phyloP scores from a whole-genome alignment of 2,329 filamentous ascomycete species.

The Sclerotinia minor region DNA sequence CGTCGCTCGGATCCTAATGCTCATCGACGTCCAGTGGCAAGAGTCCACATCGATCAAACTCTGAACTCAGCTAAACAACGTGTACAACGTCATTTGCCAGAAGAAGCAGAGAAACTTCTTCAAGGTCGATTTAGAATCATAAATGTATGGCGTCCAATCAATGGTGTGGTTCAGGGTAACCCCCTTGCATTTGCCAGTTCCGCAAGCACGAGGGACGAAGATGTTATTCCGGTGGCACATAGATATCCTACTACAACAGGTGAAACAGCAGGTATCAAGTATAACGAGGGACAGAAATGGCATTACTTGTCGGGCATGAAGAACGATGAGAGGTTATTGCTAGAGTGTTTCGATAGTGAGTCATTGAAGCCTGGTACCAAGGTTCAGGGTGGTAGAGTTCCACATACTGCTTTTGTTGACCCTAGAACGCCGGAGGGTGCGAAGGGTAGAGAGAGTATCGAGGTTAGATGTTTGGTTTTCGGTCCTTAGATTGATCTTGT shows the following conservation, averaged over 20 bases:
- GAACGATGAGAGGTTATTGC: constrained; percentile 41
- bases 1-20: constrained; percentile 63
- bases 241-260: constrained; percentile 40
- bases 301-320: constrained; percentile 42
- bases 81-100: constrained; percentile 64
- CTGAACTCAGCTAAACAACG: constrained; percentile 63
- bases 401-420: constrained; percentile 67
- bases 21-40: constrained; percentile 65
- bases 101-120: constrained; percentile 67
- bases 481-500: constrained; percentile 45
- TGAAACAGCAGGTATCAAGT: constrained; percentile 40
- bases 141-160: constrained; percentile 69
- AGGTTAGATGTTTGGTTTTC: constrained; percentile 84
- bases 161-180: constrained; percentile 39
- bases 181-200: constrained; percentile 41
- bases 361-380: constrained; percentile 50
- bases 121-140: constrained; percentile 74
- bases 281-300: constrained; percentile 41
- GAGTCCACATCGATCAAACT: constrained; percentile 85
- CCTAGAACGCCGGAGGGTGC: constrained; percentile 69
- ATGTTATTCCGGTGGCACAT: constrained; percentile 41
- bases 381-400: constrained; percentile 57
- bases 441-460: constrained; percentile 79
- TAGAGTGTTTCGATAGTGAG: constrained; percentile 43
- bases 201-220: constrained; percentile 35